Evolutionary conservation across 306 rosid species (phyloP), one percentile per base, ranked within the genome.

Genomic region (Trichosanthes truncata): DNA sequence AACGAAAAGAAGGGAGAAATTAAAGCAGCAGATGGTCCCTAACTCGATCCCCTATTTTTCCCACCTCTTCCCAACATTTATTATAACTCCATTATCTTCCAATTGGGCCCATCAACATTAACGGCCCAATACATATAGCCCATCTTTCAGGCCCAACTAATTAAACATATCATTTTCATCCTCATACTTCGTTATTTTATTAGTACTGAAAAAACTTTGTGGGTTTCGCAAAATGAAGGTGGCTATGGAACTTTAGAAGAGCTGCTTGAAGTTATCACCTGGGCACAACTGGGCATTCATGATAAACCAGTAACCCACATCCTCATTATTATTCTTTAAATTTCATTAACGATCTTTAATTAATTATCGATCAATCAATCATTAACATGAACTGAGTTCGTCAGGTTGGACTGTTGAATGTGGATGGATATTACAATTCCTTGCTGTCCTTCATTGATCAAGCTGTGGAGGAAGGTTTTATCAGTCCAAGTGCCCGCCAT

Each of bases 201-300:
- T 14, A 14, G 17, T 15, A 52, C 59, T 67, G 74, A 55, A 43
- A 21, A 38, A 14, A 12, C 1, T 41, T 69, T 18, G 46, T 15
- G 4, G 23, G 12, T 46, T 61, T 63, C 23, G 1, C 45, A 75
- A 2, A 18, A 55, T 83, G 84, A 80, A 93, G 98, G 98, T 82
- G 98, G 98, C 3, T 95, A 95, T 84, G 98, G 98, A 21, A 95
- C 98, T 74, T 96, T 95, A 73, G 98, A 95, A 85, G 98, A 95
- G 88, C 97, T 95, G 82, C 98, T 95, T 61, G 98, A 95, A 78
- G 97, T 92, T 7, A 95, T 92, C 82, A 91, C 98, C 13, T 95
- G 98, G 98, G 98, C 98, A 46, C 98, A 95, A 79, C 96, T 95
- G 38, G 98, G 98, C 60, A 95, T 95, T 74, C 98, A 95, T 80